Evolutionary conservation across 345 rosid genomes (phyloP), one percentile per base, ranked within the genome.

Genomic region (Toxicodendron radicans): DNA sequence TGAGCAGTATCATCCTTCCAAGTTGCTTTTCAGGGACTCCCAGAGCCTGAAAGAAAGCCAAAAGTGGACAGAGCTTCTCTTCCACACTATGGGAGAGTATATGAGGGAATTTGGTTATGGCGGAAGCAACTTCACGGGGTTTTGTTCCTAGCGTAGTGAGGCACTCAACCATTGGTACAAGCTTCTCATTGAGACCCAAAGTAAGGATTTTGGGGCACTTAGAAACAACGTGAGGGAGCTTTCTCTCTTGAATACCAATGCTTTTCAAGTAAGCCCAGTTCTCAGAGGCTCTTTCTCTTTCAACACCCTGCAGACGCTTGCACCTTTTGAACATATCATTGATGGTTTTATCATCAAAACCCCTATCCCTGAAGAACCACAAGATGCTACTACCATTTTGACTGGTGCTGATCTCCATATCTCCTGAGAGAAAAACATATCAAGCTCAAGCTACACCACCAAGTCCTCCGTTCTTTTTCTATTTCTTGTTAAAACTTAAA

Each of bases 51-150:
- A 89, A 89, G 86, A 91, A 91, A 21, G 94, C 97, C 81, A 91
- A 81, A 52, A 91, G 92, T 1, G 97, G 97, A 58, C 94, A 91
- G 38, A 91, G 91, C 79, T 89, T 91, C 86, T 91, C 91, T 79
- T 91, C 88, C 43, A 91, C 88, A 62, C 97, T 88, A 66, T 91
- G 92, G 71, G 97, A 83, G 66, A 91, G 87, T 30, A 91, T 84
- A 63, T 85, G 90, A 75, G 94, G 94, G 76, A 91, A 91, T 38
- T 83, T 88, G 79, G 83, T 79, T 12, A 91, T 85, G 64, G 92
- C 90, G 10, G 91, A 83, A 64, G 90, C 94, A 71, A 91, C 94
- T 77, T 89, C 89, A 10, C 7, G 58, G 7, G 83, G 89, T 66
- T 82, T 85, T 30, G 86, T 78, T n/a, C 86, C 87, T 0, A 88